These are phyloP conservation scores for Penicillium sclerotigenum DNA, from an alignment of 2,329 filamentous ascomycete species.

Conservation along the genomic window DNA sequence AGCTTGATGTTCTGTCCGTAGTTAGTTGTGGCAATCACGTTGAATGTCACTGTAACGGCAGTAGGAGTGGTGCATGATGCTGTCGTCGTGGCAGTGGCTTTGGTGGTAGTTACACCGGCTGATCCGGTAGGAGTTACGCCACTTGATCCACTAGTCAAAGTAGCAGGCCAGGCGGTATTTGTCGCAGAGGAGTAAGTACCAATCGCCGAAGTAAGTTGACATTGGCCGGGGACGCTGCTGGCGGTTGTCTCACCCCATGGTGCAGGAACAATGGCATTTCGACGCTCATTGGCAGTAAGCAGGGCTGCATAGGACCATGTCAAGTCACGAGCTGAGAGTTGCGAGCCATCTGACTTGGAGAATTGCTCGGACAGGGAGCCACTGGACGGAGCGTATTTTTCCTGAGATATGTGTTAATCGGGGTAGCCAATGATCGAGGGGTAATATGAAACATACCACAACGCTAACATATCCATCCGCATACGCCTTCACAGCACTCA, in stretches of 20 bases:
- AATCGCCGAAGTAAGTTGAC: conserved; percentile 29
- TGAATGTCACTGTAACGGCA: conserved; percentile 60
- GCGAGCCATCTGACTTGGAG: conserved; percentile 33
- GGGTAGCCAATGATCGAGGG: neutral
- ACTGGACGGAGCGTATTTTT: conserved; percentile 28
- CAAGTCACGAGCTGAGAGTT: conserved; percentile 41
- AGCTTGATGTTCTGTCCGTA: conserved; percentile 66
- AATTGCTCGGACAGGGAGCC: conserved; percentile 44
- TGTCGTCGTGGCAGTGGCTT: conserved; percentile 28
- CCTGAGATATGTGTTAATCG: conserved; percentile 9
- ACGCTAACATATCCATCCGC: conserved; percentile 55
- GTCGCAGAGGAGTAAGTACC: conserved; percentile 36
- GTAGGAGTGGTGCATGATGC: conserved; percentile 12
- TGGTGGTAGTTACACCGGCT: conserved; percentile 11
- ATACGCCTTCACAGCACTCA: conserved; percentile 61
- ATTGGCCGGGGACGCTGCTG: conserved; percentile 32
- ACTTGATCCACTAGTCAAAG: conserved; percentile 21
- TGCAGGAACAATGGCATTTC: conserved; percentile 32
- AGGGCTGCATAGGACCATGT: conserved; percentile 48
- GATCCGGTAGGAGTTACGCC: conserved; percentile 5
- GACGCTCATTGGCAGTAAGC: conserved; percentile 36
- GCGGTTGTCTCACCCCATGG: conserved; percentile 35
- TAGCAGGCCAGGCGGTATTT: conserved; percentile 33
- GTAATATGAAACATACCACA: conserved; percentile 26
- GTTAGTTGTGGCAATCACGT: conserved; percentile 55